Evolutionary conservation across 352 stramenopile species (phyloP), one percentile per base, ranked within the genome.

Genomic region (Pythium guiyangense): DNA sequence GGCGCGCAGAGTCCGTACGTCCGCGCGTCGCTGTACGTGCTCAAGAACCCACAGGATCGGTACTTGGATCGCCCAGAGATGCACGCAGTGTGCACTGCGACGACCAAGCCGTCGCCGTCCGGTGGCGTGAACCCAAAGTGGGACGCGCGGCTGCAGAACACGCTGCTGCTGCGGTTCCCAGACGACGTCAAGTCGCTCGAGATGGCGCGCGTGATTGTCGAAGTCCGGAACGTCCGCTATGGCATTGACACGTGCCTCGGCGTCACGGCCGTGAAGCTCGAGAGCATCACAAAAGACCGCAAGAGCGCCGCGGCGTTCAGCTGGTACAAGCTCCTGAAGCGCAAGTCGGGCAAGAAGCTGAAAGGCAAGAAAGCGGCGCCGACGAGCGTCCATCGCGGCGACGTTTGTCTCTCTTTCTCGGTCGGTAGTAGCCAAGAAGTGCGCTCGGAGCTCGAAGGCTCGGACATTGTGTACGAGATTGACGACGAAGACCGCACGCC

Each of bases 301-400:
- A 86, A 85, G 42, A 79, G 85, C 22, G 79, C 82, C 31, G 84
- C 77, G 63, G 77, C 77, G 11, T 96, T 96, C 60, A 91, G 92
- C 59, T 93, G 82, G 82, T 93, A 96, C 61, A 92, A 92, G 43
- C 45, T 96, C 10, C 62, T 93, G 2, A 96, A 96, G 57, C 63
- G 79, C 9, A 92, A 90, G 37, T 85, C 79, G 9, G 76, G 79
- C 17, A 77, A 79, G 31, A 77, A 89, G 44, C 52, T 45, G 34
- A 87, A 74, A 59, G 65, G 61, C 34, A 75, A 55, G 25, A 72
- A 64, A 59, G 69, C 69, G 54, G 69, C 62, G 26, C 65, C 77
- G 48, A 69, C 70, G 14, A 90, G 80, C 51, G 74, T 84, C 29
- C 82, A 94, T 50, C 75, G 79, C 18, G 86, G 86, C 49, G 73